Base-by-base conservation (phyloP, 2,329 filamentous ascomycete genomes). In the Ceratocystis lukuohia region DNA sequence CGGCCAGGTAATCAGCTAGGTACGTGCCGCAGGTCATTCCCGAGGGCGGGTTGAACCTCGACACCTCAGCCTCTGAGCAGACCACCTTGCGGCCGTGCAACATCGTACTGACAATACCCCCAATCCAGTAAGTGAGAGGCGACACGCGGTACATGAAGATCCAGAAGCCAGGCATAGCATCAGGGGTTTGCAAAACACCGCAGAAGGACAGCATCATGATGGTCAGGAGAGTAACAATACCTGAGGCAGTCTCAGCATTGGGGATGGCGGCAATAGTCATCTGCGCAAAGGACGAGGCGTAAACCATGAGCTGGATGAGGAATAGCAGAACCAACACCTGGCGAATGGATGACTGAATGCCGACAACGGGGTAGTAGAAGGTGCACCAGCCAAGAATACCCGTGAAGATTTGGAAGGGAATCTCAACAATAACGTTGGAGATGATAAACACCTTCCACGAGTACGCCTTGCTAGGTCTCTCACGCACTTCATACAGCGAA, bases 371-470 rank as follows among this genome's bases (percentile, higher is more conserved):
- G 71, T 88, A 90, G 78, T 89, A 89, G 78, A 86, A 88, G 71
- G 79, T 82, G 1, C 81, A 80, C 71, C 79, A 91, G 69, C 84
- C 81, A 10, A 90, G 72, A 25, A 89, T 75, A 12, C 81, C 85
- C 1, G 84, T 82, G 8, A 89, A 66, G 45, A 84, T 78, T 72
- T 90, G 85, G 77, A 85, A 91, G 0, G 87, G 87, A 1, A 90
- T 78, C 73, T 92, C 88, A 62, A 88, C 87, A 2, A 88, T 65
- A 65, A 91, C 82, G 72, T 89, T 89, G 71, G 86, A 82, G 2
- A 87, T 75, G 73, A 91, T 81, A 75, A 91, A 91, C 0, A 82
- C 85, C 70, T 84, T 80, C 88, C 88, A 91, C 0, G 85, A 88
- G 76, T 91, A 92, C 0, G 85, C 80, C 71, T 89, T 89, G 73